These are phyloP conservation scores for Papilionanthe hybrid DNA, from an alignment of 116 monocot genomes.

Conservation along the genomic window DNA sequence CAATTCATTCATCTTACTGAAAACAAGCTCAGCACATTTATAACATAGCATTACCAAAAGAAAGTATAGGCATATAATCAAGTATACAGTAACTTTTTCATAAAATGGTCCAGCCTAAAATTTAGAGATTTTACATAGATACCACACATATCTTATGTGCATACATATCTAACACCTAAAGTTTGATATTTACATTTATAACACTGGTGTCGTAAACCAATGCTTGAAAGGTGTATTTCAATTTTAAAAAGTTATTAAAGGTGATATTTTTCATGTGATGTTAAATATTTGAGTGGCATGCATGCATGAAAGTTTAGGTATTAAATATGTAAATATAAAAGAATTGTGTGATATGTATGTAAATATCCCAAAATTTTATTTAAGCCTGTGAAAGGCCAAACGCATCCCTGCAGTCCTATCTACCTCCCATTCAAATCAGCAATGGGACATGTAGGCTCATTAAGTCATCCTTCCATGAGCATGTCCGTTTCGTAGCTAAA, in stretches of 20 bases:
- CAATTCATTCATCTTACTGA: neutral
- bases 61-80: neutral
- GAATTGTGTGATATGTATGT: too few species aligned
- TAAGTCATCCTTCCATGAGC: neutral
- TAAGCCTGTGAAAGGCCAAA: neutral
- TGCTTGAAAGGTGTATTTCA: too few species aligned
- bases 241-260: too few species aligned
- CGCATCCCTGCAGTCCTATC: neutral
- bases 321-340: too few species aligned
- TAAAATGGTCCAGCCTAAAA: neutral
- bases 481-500: neutral
- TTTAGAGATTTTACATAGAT: too few species aligned
- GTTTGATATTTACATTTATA: too few species aligned
- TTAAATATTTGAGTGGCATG: too few species aligned
- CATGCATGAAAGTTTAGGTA: too few species aligned
- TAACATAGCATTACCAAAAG: neutral
- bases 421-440: neutral
- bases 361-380: neutral
- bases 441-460: neutral
- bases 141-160: too few species aligned
- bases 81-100: neutral
- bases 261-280: too few species aligned
- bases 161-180: too few species aligned
- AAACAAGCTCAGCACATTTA: neutral
- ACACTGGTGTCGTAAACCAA: too few species aligned